Percentiles rank a stretch among this genome's conserved stretches.
Conservation (phyloP, 257 asterid genomes). For the Ligustrum vulgare region DNA sequence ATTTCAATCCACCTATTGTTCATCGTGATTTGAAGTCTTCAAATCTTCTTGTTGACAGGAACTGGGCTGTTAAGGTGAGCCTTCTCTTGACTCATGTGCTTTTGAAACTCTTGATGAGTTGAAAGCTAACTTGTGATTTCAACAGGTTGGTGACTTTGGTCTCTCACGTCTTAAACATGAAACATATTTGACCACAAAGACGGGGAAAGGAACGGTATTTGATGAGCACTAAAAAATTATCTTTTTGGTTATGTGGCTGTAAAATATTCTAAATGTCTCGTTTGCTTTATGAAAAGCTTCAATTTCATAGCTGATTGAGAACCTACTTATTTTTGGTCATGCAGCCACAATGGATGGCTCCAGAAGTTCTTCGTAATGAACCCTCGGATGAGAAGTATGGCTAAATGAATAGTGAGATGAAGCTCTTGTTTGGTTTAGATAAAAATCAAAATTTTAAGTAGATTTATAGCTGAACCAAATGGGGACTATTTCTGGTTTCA, state of each 20-base stretch:
- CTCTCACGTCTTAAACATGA: slow-evolving; percentile 83
- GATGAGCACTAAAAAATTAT: slow-evolving; percentile 9
- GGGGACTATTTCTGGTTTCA: background rate
- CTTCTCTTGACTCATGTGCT: slow-evolving; percentile 13
- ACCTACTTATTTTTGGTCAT: slow-evolving; percentile 19
- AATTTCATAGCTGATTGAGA: background rate
- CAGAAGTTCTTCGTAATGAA: slow-evolving; percentile 96
- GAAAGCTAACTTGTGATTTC: slow-evolving; percentile 4
- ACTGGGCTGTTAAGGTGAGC: slow-evolving; percentile 95
- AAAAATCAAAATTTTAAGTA: too few species aligned
- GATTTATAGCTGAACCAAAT: background rate
- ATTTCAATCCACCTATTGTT: slow-evolving; percentile 77
- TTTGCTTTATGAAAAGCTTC: slow-evolving; percentile 10
- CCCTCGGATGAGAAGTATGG: slow-evolving; percentile 88
- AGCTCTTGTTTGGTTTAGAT: background rate
- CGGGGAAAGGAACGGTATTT: slow-evolving; percentile 95
- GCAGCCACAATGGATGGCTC: slow-evolving; percentile 99
- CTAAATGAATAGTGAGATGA: slow-evolving; percentile 9
- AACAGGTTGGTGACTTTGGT: slow-evolving; percentile 98
- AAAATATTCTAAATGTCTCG: slow-evolving; percentile 21
- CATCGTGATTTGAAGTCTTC: slow-evolving; percentile 98
- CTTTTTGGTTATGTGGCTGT: slow-evolving; percentile 15
- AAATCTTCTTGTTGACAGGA: slow-evolving; percentile 95
- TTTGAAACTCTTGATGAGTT: slow-evolving; percentile 3
- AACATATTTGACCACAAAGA: slow-evolving; percentile 80